Percentiles rank a stretch among this genome's conserved stretches.
phyloP scores from a whole-genome alignment of 148 eudicot genomes.

The Rhododendron kiyosumense region DNA sequence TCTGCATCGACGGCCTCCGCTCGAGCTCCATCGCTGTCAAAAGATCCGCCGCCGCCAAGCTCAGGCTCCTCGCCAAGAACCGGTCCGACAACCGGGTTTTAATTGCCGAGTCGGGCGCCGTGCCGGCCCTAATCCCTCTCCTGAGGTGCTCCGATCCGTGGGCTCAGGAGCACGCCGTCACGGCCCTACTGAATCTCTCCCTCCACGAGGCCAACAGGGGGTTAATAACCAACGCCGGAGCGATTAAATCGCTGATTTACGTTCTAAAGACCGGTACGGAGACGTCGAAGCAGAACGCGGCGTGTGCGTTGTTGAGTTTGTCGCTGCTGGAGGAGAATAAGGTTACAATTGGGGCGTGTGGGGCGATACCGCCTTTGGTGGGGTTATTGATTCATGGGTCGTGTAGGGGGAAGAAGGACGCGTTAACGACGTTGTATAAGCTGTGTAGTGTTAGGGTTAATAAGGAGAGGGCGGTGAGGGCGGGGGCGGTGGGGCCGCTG shows the following conservation, averaged over 20 bases:
- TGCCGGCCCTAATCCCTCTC: conserved; percentile 56
- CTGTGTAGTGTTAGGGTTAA: conserved; percentile 56
- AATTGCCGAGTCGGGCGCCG: conserved; percentile 79
- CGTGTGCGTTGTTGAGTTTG: conserved; percentile 63
- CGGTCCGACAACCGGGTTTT: conserved; percentile 73
- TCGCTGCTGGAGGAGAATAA: conserved; percentile 72
- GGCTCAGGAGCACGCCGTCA: conserved; percentile 85
- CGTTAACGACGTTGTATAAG: conserved; percentile 79
- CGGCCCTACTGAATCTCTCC: conserved; percentile 69
- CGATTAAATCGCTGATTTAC: conserved; percentile 62
- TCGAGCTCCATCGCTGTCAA: conserved; percentile 56
- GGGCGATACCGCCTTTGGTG: conserved; percentile 81
- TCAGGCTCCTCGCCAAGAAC: conserved; percentile 72
- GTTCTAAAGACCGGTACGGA: conserved; percentile 80
- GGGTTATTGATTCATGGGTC: conserved; percentile 54
- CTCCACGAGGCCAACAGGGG: conserved; percentile 47
- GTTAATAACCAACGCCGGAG: conserved; percentile 43
- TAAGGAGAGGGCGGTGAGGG: conserved; percentile 74
- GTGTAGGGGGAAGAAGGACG: conserved; percentile 75
- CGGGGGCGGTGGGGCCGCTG: conserved; percentile 71
- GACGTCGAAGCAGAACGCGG: conserved; percentile 82
- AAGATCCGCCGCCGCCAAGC: conserved; percentile 74
- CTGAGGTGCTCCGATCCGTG: conserved; percentile 61
- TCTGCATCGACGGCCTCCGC: conserved; percentile 54
- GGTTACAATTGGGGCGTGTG: conserved; percentile 72